Base-by-base conservation (phyloP, 2,329 filamentous ascomycete species). In the Trichoderma sp. region DNA sequence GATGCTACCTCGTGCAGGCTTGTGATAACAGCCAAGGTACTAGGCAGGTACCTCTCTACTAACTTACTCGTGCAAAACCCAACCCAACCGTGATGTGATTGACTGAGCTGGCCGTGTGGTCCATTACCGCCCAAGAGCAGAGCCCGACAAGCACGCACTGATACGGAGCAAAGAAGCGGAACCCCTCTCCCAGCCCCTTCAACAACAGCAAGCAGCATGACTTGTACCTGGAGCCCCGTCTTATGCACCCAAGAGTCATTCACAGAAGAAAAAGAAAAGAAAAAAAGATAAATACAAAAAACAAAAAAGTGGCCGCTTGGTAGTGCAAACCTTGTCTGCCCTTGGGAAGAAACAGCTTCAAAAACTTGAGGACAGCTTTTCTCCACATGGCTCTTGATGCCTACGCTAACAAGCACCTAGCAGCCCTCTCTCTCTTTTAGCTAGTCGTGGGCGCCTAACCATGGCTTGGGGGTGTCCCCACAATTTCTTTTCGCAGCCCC, bases 401-500 rank as follows among this genome's bases (percentile, higher is more conserved):
- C 55, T 69, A 53, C 47, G 32, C 55, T n/a, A 43, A 39, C 4
- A 43, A n/a, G 23, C 7, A 26, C n/a, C 9, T 20, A 50, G 43
- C n/a, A 50, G 43, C 43, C 17, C n/a, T 20, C 11, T 13, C 65
- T 58, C 47, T 20, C 13, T 47, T 36, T 36, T 36, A 36, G 13
- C 34, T 68, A 32, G 66, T 53, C 63, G 62, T 64, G 62, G 62
- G 62, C 62, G 62, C 62, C 62, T 64, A 64, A 64, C 62, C 47
- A 53, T 53, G 47, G 36, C 62, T 64, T 39, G 28, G 36, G 39
- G 15, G 15, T 36, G 13, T 30, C 43, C 47, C 63, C 63, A 36
- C 30, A 36, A 55, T 55, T 66, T 9, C 30, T 66, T 9, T 15
- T 6, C 17, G 39, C 36, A 36, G 47, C 47, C 55, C 28, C n/a